Evolutionary conservation across 106 monocot genomes (phyloP).

Genomic region (Alisma plantagoaquatica): DNA sequence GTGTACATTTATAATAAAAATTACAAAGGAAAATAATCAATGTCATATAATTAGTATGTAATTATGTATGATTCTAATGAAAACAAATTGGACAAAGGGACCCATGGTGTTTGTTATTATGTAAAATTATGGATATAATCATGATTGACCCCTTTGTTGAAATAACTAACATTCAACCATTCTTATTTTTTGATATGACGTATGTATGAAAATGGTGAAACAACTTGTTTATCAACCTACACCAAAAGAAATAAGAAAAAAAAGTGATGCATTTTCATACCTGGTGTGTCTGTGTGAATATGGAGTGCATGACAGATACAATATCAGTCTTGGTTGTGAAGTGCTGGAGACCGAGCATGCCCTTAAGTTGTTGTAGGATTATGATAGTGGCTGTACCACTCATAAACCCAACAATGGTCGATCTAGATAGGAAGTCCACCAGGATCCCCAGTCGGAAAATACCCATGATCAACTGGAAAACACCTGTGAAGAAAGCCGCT

Average conservation of each 20-base stretch:
- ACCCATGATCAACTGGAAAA: conserved; percentile 48
- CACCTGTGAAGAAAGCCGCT: conserved; percentile 64
- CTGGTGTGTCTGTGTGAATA: conserved; percentile 36
- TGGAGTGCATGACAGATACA: conserved; percentile 35
- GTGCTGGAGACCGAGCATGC: conserved; percentile 42
- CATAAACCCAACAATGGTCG: conserved; percentile 63
- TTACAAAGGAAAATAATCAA: too few species aligned
- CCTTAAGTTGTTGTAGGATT: conserved; percentile 61
- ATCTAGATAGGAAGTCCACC: conserved; percentile 53
- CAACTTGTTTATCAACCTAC: background rate
- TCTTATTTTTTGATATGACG: too few species aligned
- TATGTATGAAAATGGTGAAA: too few species aligned
- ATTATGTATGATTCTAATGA: background rate
- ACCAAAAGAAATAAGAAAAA: background rate
- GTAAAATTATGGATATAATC: too few species aligned
- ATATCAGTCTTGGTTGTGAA: conserved; percentile 61
- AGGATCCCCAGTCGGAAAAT: conserved; percentile 65
- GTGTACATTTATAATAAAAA: too few species aligned
- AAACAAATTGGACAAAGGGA: background rate
- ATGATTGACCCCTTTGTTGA: too few species aligned
- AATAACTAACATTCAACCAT: too few species aligned
- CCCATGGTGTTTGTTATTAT: too few species aligned
- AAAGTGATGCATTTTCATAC: conserved; percentile 18
- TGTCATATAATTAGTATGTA: background rate
- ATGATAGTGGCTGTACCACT: conserved; percentile 51